Evolutionary conservation across 768 basidiomycete genomes (phyloP), one percentile per base, ranked within the genome.

Genomic region (Boletales sp.): DNA sequence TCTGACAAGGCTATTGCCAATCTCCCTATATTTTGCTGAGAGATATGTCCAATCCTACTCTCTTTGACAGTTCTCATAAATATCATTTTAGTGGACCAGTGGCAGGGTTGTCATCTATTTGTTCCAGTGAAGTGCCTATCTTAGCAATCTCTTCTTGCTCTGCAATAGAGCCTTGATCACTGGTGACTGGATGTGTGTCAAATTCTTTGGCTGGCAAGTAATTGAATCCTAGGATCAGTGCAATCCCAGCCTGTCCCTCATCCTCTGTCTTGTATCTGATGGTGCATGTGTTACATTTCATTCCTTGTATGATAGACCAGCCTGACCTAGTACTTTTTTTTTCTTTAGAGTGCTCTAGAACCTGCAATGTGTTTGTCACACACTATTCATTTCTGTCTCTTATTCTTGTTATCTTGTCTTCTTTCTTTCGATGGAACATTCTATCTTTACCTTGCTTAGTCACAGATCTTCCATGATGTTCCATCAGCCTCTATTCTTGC

Each of bases 1-100:
- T 90, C 87, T 28, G 96, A 99, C 54, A 95, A 91, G 78, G 96
- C 95, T 5, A 96, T 98, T 58, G 94, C 95, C 42, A 94, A 98
- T 67, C 65, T 99, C 47, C 92, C 94, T 15, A 85, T 97, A 70
- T 86, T 93, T 71, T 86, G 90, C 61, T 87, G 90, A 46, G 90
- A 92, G 68, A 87, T 88, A 55, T 13, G 53, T 55, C n/a, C n/a
- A n/a, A n/a, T n/a, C n/a, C n/a, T 28, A 7, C 44, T 17, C 1
- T 18, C 8, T 46, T 2, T n/a, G 2, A 3, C 13, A 5, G 28
- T n/a, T 5, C 15, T 49, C 31, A 21, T 17, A 1, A 36, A 56
- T 5, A 11, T 41, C 25, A 4, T 44, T 48, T 9, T 53, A 91
- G 87, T 74, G 97, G 59, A 84, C 94, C n/a, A 87, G 81, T 21